Evolutionary conservation across 441 rosid genomes (phyloP), one percentile per base, ranked within the genome.

Genomic region (Mallotus repandus): DNA sequence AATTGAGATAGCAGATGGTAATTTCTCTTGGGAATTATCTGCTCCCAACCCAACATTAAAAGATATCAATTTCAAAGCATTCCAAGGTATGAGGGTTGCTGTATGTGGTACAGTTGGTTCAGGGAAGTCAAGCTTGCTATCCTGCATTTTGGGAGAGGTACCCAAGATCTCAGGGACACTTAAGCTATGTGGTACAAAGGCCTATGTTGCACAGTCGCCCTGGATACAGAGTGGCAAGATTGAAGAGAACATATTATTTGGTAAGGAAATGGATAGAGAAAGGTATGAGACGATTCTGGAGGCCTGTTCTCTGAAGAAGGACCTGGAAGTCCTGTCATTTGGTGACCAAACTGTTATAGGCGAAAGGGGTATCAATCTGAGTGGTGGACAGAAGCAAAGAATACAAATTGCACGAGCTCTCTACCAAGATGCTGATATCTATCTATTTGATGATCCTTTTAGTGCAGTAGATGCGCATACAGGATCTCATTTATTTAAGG

Each of bases 381-480:
- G 98, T 18, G 98, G 98, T 7, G 97, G 98, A 55, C 98, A 93
- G 85, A 93, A 93, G 82, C 98, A 93, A 70, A 79, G 98, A 70
- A 78, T 93, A 78, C 96, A 91, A 70, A 88, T 91, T 74, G 96
- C 97, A 0, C 96, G 98, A 7, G 97, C 97, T 62, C 80, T 93
- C 7, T 90, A 91, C 84, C 96, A 91, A 78, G 86, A 90, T 73
- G 91, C 94, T 2, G 94, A 90, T 79, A 84, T 90, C 61, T 93
- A 90, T 82, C 84, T 94, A 16, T 86, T 94, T 29, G 98, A 91
- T 55, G 97, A 94, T 76, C 97, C 98, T 71, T 94, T 94, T 68
- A 94, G 97, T 78, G 96, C 96, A 7, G 97, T 93, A 25, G 98
- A 93, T 77, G 98, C 92, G 67, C 98, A 91, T 76, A 94, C 97